These are phyloP conservation scores for Arthrocladium fulminans DNA, from an alignment of 2,329 filamentous ascomycete genomes.

Conservation along the genomic window DNA sequence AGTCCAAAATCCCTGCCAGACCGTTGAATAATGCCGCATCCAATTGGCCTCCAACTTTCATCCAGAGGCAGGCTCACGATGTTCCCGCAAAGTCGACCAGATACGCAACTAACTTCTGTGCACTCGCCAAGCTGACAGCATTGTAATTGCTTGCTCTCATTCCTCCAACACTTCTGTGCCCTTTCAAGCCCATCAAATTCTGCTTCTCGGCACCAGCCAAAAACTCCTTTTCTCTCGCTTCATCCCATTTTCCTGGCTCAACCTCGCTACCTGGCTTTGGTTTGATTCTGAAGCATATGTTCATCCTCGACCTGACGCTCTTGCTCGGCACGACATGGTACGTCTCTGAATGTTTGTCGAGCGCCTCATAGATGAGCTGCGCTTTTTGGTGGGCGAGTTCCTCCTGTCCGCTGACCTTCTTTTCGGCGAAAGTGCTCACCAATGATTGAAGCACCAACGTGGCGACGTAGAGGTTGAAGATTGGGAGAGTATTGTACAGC, in stretches of 20 bases:
- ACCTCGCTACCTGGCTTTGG: conserved; percentile 43
- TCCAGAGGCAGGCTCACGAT: not conserved
- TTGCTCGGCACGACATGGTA: conserved; percentile 73
- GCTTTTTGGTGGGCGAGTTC: conserved; percentile 66
- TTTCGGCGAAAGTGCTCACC: conserved; percentile 52
- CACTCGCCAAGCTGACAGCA: conserved; percentile 52
- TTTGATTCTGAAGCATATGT: conserved; percentile 77
- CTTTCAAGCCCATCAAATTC: conserved; percentile 73
- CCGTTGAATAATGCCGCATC: too few relatives aligned
- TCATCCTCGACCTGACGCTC: conserved; percentile 74
- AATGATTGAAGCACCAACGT: conserved; percentile 79
- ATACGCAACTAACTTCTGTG: conserved; percentile 35
- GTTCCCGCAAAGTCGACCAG: conserved; percentile 45
- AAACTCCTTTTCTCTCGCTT: conserved; percentile 64
- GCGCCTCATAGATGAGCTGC: conserved; percentile 60
- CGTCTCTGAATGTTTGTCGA: conserved; percentile 59
- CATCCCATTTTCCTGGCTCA: conserved; percentile 29
- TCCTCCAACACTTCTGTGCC: conserved; percentile 77
- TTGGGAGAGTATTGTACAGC: conserved; percentile 90
- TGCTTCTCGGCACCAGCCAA: conserved; percentile 59
- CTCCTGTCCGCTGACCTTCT: conserved; percentile 69
- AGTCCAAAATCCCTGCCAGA: too few relatives aligned
- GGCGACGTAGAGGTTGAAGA: conserved; percentile 87
- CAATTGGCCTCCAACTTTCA: not conserved
- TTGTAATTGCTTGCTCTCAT: conserved; percentile 88